Percentiles rank a stretch among this genome's conserved stretches.
Conservation (phyloP, 495 filamentous ascomycete species). For the Thermothielavioides terrestris region DNA sequence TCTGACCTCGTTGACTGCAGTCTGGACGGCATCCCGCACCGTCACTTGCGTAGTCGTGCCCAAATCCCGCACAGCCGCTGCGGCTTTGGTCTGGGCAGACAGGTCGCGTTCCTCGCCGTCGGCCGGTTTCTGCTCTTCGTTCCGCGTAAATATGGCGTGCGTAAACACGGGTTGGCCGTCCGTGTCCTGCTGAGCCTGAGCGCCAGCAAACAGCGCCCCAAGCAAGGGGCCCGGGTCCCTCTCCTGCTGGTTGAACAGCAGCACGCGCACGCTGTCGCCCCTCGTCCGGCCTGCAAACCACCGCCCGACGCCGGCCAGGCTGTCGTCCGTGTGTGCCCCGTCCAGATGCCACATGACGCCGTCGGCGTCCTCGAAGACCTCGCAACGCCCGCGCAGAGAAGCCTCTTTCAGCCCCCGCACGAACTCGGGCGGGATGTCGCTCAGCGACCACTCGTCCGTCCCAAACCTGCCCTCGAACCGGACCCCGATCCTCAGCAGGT, state of each 20-base stretch:
- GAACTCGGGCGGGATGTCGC: slow-evolving; percentile 41
- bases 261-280: slow-evolving; percentile 28
- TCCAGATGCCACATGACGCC: slow-evolving; percentile 73
- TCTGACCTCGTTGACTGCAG: slow-evolving; percentile 23
- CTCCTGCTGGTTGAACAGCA: slow-evolving; percentile 94
- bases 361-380: slow-evolving; percentile 48
- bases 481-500: slow-evolving; percentile 19
- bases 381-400: slow-evolving; percentile 64
- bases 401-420: slow-evolving; percentile 57
- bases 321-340: slow-evolving; percentile 83
- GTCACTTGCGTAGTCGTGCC: slow-evolving; percentile 12
- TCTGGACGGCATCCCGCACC: slow-evolving; percentile 20
- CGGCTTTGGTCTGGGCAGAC: slow-evolving; percentile 25
- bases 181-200: too few species aligned
- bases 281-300: slow-evolving; percentile 54
- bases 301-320: slow-evolving; percentile 56
- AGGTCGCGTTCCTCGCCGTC: slow-evolving; percentile 25
- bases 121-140: slow-evolving; percentile 22
- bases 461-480: slow-evolving; percentile 16
- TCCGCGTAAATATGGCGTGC: slow-evolving; percentile 35
- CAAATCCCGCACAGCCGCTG: slow-evolving; percentile 16
- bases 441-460: slow-evolving; percentile 6
- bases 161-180: slow-evolving; percentile 19
- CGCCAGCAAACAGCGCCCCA: slow-evolving; percentile 33
- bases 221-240: slow-evolving; percentile 59